Evolutionary conservation across 169 alveolate genomes (phyloP).

Genomic region (Plasmodium fragile): DNA sequence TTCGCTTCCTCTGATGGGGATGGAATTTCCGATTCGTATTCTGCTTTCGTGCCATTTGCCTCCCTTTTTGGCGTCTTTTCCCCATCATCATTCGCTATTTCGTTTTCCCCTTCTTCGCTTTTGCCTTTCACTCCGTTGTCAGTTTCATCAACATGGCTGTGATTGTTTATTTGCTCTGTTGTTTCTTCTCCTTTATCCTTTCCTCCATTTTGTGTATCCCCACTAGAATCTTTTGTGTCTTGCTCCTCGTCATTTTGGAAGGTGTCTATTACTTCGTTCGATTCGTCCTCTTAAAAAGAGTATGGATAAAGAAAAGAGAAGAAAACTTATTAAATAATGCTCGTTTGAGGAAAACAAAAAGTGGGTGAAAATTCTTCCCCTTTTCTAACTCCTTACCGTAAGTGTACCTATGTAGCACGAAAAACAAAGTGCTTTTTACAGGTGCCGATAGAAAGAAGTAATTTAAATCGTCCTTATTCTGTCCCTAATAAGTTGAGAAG

Average conservation of each 20-base stretch:
- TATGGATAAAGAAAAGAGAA: background rate
- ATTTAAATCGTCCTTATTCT: constrained; percentile 42
- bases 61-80: background rate
- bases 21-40: background rate
- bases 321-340: background rate
- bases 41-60: constrained; percentile 9
- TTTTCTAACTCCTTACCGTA: constrained; percentile 29
- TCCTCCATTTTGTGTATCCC: background rate
- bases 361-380: background rate
- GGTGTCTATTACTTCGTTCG: background rate
- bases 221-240: background rate
- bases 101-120: background rate
- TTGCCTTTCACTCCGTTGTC: background rate
- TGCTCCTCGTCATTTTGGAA: background rate
- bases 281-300: background rate
- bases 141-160: background rate
- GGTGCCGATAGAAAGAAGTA: constrained; percentile 53
- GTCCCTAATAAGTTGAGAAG: constrained; percentile 5
- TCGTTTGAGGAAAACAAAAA: background rate
- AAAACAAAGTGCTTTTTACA: constrained; percentile 41
- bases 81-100: background rate
- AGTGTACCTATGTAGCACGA: constrained; percentile 27
- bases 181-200: background rate
- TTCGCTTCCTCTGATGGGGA: background rate
- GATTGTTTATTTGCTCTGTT: background rate